Evolutionary conservation across 1,139 yeast species (phyloP).

Genomic region (Zygosaccharomyces pseudobailii): DNA sequence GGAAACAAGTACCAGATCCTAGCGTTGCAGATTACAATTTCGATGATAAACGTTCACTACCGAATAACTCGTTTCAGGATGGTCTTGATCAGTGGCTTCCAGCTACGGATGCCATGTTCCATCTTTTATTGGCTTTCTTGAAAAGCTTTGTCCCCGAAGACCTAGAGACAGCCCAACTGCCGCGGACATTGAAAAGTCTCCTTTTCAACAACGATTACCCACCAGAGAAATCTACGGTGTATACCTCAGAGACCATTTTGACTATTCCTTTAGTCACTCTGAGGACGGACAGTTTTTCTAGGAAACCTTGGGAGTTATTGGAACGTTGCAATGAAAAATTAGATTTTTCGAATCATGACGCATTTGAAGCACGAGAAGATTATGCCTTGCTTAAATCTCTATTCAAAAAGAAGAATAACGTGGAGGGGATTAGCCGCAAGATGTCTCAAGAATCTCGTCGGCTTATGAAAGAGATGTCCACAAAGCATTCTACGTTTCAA

Average conservation of each 20-base stretch:
- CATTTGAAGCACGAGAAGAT: conserved; percentile 73
- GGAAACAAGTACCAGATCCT: conserved; percentile 27
- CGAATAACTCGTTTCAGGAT: conserved; percentile 48
- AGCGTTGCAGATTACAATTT: conserved; percentile 19
- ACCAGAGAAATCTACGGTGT: conserved; percentile 44
- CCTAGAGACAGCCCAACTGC: conserved; percentile 47
- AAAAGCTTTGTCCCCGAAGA: conserved; percentile 74
- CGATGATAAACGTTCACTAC: conserved; percentile 11
- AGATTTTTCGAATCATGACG: conserved; percentile 63
- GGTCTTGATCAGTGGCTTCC: conserved; percentile 77
- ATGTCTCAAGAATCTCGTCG: conserved; percentile 73
- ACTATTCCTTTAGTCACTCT: conserved; percentile 67
- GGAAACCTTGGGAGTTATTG: conserved; percentile 44
- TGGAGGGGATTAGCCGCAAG: conserved; percentile 55
- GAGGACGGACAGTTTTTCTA: conserved; percentile 57
- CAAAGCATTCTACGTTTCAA: conserved; percentile 40
- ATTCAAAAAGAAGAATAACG: conserved; percentile 50
- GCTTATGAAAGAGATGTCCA: conserved; percentile 55
- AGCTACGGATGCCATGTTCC: conserved; percentile 83
- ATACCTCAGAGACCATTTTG: conserved; percentile 41
- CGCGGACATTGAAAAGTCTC: conserved; percentile 58
- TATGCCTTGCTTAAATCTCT: conserved; percentile 68
- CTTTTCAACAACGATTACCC: conserved; percentile 64
- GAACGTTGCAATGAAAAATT: conserved; percentile 58
- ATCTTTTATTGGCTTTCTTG: conserved; percentile 68